Base-by-base conservation (phyloP, 257 asterid genomes). In the Solanum pinnatisectum region DNA sequence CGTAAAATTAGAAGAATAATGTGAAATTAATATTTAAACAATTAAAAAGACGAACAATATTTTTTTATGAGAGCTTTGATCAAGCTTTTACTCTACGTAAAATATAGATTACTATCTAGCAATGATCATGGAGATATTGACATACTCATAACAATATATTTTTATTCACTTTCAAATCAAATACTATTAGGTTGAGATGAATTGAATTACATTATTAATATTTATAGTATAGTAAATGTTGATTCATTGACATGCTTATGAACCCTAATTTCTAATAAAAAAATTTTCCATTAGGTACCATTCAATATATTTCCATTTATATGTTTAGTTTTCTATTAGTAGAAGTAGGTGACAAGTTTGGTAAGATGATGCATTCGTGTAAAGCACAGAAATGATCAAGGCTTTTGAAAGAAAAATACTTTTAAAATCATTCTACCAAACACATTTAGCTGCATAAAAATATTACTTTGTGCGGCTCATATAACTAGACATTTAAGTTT, bases 391-490 rank as follows among this genome's bases (percentile, higher is more conserved):
- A 8, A 8, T 36, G 16, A 60, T 73, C 23, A 6, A 73, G 16
- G 4, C 46, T 35, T 73, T 9, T 18, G 15, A 13, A 3, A 27
- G 36, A 25, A 35, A 73, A 35, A 20, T 4, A 33, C 46, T 68
- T 73, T 35, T 4, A 73, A 73, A 73, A 35, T 18, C 15, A 35
- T 20, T 73, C 46, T 4, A 35, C 81, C 46, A 73, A 73, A 73
- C 46, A 18, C 46, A 35, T 35, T 35, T 35, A 33, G 46, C n/a
- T 8, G 12, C 25, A 59, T 20, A 59, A 59, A 30, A 59, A 59
- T 59, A 59, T 20, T 8, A 0, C 20, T 59, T 49, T 20, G 10
- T 20, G 0, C 1, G 3, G 7, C 23, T 1, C 7, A 20, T 56
- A 56, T 20, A 56, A 20, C 0, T 3, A 56, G 2, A 20, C 0